phyloP scores from a whole-genome alignment of 164 flowering plant genomes.

The Cinnamomum micranthum region DNA sequence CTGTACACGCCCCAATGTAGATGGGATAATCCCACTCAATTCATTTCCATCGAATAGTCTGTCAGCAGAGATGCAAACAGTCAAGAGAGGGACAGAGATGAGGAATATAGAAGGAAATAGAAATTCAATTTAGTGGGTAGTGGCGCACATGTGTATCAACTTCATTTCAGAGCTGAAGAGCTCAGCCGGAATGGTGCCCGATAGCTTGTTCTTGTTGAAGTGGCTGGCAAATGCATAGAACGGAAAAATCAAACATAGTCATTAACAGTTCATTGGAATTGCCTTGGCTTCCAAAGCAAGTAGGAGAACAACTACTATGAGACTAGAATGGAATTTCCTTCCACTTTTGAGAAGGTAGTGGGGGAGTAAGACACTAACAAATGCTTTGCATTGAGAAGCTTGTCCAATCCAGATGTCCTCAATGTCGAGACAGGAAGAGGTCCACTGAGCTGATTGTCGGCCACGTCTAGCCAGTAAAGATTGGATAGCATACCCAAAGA shows the following conservation, averaged over 20 bases:
- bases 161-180: too few species aligned
- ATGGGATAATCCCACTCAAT: slow-evolving; percentile 59
- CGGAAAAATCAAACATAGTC: not conserved
- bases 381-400: slow-evolving; percentile 65
- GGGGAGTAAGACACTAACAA: slow-evolving; percentile 38
- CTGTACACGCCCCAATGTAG: slow-evolving; percentile 52
- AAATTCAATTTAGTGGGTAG: not conserved
- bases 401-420: slow-evolving; percentile 66
- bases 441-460: slow-evolving; percentile 83
- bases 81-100: not conserved
- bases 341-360: not conserved
- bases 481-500: slow-evolving; percentile 72
- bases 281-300: not conserved
- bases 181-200: too few species aligned
- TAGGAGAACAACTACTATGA: slow-evolving; percentile 3
- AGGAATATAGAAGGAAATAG: not conserved
- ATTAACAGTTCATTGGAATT: not conserved
- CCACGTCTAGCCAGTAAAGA: slow-evolving; percentile 82
- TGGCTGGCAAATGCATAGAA: slow-evolving; percentile 50
- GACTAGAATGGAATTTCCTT: not conserved
- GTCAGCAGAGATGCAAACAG: slow-evolving; percentile 4
- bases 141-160: slow-evolving; percentile 80
- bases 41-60: slow-evolving; percentile 85
- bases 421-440: slow-evolving; percentile 65
- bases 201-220: too few species aligned